phyloP scores from a whole-genome alignment of 495 filamentous ascomycete genomes.

The Aspergillus conjunctus region DNA sequence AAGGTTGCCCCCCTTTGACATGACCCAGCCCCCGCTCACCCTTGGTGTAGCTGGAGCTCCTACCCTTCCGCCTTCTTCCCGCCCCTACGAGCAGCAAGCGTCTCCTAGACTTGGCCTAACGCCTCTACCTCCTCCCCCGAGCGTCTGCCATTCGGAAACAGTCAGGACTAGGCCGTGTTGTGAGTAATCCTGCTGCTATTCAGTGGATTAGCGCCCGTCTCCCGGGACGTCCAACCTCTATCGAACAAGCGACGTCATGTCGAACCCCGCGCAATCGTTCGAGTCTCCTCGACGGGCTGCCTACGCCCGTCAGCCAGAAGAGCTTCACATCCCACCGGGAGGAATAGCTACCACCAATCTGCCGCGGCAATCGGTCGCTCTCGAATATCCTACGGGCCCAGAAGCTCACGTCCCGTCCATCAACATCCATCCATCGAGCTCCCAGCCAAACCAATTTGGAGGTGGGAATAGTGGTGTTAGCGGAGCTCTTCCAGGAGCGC shows the following conservation, averaged over 20 bases:
- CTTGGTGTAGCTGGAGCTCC: conserved; percentile 54
- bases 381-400: conserved; percentile 50
- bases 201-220: conserved; percentile 9
- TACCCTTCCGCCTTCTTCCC: conserved; percentile 12
- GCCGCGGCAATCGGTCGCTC: conserved; percentile 52
- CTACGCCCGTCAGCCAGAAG: conserved; percentile 63
- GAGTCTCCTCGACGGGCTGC: conserved; percentile 57
- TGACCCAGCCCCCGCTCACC: conserved; percentile 45
- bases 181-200: conserved; percentile 4
- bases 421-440: conserved; percentile 65
- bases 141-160: not conserved
- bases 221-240: not conserved
- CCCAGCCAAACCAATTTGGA: conserved; percentile 60
- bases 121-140: not conserved
- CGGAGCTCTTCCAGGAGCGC: conserved; percentile 62
- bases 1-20: conserved; percentile 19
- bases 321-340: conserved; percentile 74
- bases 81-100: conserved; percentile 2
- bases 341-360: conserved; percentile 43
- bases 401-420: conserved; percentile 57
- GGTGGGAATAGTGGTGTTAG: conserved; percentile 37
- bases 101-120: not conserved
- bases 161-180: not conserved
- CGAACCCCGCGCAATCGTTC: conserved; percentile 52
- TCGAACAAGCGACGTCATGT: conserved; percentile 31